phyloP scores from a whole-genome alignment of 2,329 filamentous ascomycete genomes.

The Balansia obtecta region DNA sequence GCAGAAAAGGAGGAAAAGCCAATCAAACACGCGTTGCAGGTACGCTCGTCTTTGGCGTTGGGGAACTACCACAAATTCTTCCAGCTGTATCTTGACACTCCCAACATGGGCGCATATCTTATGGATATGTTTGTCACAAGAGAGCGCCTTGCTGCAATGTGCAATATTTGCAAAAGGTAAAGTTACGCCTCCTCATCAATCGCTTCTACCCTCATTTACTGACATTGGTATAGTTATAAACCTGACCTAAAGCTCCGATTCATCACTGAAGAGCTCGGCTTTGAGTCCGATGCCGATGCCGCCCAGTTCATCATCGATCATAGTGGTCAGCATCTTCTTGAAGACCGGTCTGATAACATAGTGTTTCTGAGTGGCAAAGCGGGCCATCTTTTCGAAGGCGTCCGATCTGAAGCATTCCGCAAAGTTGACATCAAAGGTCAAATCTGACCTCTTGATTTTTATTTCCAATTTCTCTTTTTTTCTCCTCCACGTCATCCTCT shows the following conservation, averaged over 20 bases:
- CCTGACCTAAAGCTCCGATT: slow-evolving; percentile 80
- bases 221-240: slow-evolving; percentile 59
- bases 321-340: slow-evolving; percentile 60
- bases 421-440: slow-evolving; percentile 96
- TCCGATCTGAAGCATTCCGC: slow-evolving; percentile 63
- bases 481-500: not conserved
- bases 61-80: slow-evolving; percentile 98
- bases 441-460: slow-evolving; percentile 44
- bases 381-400: slow-evolving; percentile 57
- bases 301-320: slow-evolving; percentile 82
- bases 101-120: slow-evolving; percentile 94
- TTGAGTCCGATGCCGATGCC: slow-evolving; percentile 84
- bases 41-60: slow-evolving; percentile 81
- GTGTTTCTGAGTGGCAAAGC: slow-evolving; percentile 65
- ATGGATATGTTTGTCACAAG: slow-evolving; percentile 99
- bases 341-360: slow-evolving; percentile 64
- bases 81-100: slow-evolving; percentile 84
- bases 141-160: slow-evolving; percentile 81
- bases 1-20: slow-evolving; percentile 80
- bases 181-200: not conserved
- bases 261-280: slow-evolving; percentile 89
- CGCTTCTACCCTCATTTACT: not conserved
- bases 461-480: not conserved
- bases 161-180: slow-evolving; percentile 89
- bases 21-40: slow-evolving; percentile 82